phyloP scores from a whole-genome alignment of 768 basidiomycete species.

The Pluteus cervinus region DNA sequence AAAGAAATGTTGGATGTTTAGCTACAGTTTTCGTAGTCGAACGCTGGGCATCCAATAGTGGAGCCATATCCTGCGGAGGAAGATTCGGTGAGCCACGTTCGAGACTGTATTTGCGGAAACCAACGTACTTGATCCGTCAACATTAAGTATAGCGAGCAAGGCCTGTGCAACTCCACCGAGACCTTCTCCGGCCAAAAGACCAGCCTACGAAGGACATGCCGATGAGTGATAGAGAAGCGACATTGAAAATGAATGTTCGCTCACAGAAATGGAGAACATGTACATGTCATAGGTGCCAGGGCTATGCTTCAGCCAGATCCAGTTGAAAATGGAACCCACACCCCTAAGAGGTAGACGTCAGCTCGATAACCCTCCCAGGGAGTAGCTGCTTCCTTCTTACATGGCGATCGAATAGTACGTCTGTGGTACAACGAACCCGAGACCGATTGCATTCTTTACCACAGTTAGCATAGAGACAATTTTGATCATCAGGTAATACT shows the following conservation, averaged over 20 bases:
- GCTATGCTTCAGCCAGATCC: conserved; percentile 40
- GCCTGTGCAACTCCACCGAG: conserved; percentile 57
- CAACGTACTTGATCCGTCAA: conserved; percentile 42
- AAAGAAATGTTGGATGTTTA: no score
- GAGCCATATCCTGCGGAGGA: conserved; percentile 34
- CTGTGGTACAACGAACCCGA: conserved; percentile 49
- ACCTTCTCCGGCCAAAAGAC: conserved; percentile 54
- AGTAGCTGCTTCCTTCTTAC: no score
- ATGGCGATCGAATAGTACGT: conserved; percentile 46
- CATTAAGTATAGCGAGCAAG: conserved; percentile 44
- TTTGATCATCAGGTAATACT: conserved; percentile 2
- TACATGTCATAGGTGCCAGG: conserved; percentile 47
- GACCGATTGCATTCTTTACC: conserved; percentile 39
- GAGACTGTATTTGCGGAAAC: neutral
- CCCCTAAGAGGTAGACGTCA: conserved; percentile 20
- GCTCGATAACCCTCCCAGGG: no score
- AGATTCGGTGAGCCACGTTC: conserved; percentile 1
- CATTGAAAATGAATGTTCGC: conserved; percentile 7
- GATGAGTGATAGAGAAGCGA: neutral
- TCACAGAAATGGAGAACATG: conserved; percentile 48
- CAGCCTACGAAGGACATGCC: conserved; percentile 21
- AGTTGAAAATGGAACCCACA: conserved; percentile 40
- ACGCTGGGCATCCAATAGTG: conserved; percentile 46
- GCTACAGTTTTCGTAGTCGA: no score
- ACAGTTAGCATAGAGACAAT: neutral